Base-by-base conservation (phyloP, 2,329 filamentous ascomycete species). In the Bertia moriformis region DNA sequence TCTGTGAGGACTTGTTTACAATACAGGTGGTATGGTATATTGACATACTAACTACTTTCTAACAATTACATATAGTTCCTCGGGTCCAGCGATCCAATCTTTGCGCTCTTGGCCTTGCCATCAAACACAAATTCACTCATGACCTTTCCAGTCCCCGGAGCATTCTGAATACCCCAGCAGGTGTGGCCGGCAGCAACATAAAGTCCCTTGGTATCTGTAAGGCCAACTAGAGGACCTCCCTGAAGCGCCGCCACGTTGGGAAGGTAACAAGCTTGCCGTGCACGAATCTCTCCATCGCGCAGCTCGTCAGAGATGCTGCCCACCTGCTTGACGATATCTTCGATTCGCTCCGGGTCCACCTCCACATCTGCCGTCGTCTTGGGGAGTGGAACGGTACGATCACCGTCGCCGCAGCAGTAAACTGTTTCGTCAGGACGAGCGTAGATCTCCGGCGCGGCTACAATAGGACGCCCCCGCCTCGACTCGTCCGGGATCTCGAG, bases 161-260 rank as follows among this genome's bases (percentile, higher is more conserved):
- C 86, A 61, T 98, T 96, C 62, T 96, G 89, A 17, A 98, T 94
- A 0, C 91, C 91, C 91, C 91, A 98, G 61, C 89, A 96, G 1
- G 87, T 94, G 63, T 98, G 91, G 0, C 91, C 91, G 0, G 85
- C 72, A 0, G 91, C 91, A 43, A 96, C 66, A 56, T 82, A 79
- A 33, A 96, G 51, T 0, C 88, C 87, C 4, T 75, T 71, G 0
- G 80, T 73, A 2, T 71, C 70, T 4, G 87, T 88, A 39, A 69
- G 63, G 0, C 91, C 91, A 18, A 96, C 71, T 38, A 96, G 58
- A 4, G 91, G 89, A 0, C 74, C 77, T 38, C 36, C 19, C 12
- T 19, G 7, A 7, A 56, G 57, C 10, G 51, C 58, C 17, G 57
- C 61, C 2, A 59, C 56, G 40, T 55, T 60, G 1, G 91, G 91